phyloP scores from a whole-genome alignment of 78 protist species.

The Monosiga brevicollis region DNA sequence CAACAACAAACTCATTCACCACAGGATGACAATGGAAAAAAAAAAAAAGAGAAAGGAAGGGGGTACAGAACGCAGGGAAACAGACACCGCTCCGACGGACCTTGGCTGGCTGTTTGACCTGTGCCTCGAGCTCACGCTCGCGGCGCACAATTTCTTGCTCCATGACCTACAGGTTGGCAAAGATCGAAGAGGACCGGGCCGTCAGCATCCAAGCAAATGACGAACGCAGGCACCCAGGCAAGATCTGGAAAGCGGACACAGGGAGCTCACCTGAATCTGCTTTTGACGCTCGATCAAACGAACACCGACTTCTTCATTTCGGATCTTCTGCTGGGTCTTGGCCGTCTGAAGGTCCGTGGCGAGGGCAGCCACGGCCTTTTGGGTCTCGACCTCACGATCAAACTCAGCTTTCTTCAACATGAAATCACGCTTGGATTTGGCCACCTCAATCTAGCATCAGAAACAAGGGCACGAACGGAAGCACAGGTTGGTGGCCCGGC shows the following conservation, averaged over 20 bases:
- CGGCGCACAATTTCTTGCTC: background rate
- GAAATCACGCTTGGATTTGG: background rate
- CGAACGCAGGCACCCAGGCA: no score
- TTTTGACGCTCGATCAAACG: slow-evolving; percentile 5
- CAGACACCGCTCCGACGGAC: no score
- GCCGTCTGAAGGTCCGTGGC: slow-evolving; percentile 8
- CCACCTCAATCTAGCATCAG: background rate
- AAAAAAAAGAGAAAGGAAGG: no score
- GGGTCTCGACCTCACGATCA: background rate
- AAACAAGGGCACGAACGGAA: background rate
- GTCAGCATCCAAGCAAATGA: no score
- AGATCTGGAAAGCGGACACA: background rate
- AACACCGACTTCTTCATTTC: background rate
- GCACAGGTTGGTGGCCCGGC: background rate
- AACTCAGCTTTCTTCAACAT: background rate
- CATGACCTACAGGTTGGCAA: background rate
- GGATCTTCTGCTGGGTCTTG: background rate
- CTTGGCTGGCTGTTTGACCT: background rate
- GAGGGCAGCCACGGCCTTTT: slow-evolving; percentile 8
- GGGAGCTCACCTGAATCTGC: slow-evolving; percentile 4
- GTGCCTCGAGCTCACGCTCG: slow-evolving; percentile 1
- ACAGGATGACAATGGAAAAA: no score
- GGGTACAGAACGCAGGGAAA: no score
- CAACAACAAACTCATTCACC: no score
- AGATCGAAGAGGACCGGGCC: no score